Evolutionary conservation across 129 eudicot species (phyloP).

Genomic region (Chrysanthemum seticuspe): DNA sequence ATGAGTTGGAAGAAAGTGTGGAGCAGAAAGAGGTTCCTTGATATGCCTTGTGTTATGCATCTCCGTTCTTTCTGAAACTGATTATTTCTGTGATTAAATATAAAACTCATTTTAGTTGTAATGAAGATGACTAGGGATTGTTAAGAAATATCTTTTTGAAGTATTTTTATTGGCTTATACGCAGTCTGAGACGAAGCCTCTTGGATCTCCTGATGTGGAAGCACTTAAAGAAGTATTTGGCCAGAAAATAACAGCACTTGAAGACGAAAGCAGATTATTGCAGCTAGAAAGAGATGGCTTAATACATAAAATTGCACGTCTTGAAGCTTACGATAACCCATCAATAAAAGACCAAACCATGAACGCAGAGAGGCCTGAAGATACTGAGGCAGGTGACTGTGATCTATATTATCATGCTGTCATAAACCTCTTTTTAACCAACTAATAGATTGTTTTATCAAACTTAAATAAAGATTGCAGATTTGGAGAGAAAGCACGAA

Average conservation of each 20-base stretch:
- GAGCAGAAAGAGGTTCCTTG: constrained; percentile 82
- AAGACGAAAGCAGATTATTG: constrained; percentile 88
- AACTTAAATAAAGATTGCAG: constrained; percentile 63
- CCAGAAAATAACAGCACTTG: constrained; percentile 72
- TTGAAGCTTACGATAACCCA: constrained; percentile 61
- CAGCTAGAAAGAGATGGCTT: constrained; percentile 81
- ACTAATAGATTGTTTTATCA: constrained; percentile 8
- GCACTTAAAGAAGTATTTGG: constrained; percentile 80
- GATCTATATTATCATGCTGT: constrained; percentile 27
- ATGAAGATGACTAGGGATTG: constrained; percentile 4
- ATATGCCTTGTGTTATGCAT: constrained; percentile 15
- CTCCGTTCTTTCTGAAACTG: not conserved
- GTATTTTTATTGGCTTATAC: constrained; percentile 4
- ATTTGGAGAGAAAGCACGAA: constrained; percentile 90
- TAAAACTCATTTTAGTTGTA: not conserved
- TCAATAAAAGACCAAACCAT: constrained; percentile 59
- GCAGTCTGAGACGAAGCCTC: constrained; percentile 87
- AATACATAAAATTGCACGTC: constrained; percentile 71
- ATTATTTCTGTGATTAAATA: not conserved
- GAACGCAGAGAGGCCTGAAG: constrained; percentile 74
- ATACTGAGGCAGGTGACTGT: constrained; percentile 79
- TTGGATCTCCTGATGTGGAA: constrained; percentile 66
- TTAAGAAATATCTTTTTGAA: not conserved
- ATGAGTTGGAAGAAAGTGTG: constrained; percentile 59
- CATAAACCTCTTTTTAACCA: constrained; percentile 6